These are phyloP conservation scores for Adansonia rubrostipa DNA, from an alignment of 441 rosid species.

Conservation along the genomic window DNA sequence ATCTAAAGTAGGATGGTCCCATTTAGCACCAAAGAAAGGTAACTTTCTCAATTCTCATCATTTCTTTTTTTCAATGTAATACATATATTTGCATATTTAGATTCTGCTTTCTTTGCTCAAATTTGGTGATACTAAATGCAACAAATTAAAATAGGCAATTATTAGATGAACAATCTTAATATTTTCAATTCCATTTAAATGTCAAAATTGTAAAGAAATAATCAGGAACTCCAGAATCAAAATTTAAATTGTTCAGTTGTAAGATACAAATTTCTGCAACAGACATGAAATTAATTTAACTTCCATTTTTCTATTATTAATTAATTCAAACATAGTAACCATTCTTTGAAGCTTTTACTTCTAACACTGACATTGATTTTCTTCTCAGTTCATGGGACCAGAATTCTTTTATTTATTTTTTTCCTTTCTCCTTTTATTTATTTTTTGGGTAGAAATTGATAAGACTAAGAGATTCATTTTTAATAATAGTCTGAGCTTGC, in stretches of 20 bases:
- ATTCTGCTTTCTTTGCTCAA: not conserved
- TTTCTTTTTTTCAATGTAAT: not conserved
- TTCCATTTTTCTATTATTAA: too few species aligned
- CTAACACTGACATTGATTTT: too few species aligned
- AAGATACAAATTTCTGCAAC: too few species aligned
- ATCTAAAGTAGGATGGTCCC: conserved; percentile 20
- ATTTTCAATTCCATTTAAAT: not conserved
- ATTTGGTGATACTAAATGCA: not conserved
- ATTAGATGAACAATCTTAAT: not conserved
- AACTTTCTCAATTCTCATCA: not conserved
- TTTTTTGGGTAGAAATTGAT: too few species aligned
- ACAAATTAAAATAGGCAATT: not conserved
- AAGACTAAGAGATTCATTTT: too few species aligned
- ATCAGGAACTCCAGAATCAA: not conserved
- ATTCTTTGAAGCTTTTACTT: too few species aligned
- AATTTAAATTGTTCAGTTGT: too few species aligned
- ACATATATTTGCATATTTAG: conserved; percentile 18
- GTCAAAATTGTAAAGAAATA: not conserved
- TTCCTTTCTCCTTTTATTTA: too few species aligned
- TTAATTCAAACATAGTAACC: too few species aligned
- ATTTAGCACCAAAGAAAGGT: conserved; percentile 19
- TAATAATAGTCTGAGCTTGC: not conserved
- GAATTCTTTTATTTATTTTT: too few species aligned
- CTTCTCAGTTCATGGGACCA: too few species aligned
- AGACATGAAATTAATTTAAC: too few species aligned